A percentile compares a stretch with the other conserved stretches of the same genome.
Evolutionary conservation across 2,329 filamentous ascomycete species (phyloP).

Genomic region (Colletotrichum magnum): DNA sequence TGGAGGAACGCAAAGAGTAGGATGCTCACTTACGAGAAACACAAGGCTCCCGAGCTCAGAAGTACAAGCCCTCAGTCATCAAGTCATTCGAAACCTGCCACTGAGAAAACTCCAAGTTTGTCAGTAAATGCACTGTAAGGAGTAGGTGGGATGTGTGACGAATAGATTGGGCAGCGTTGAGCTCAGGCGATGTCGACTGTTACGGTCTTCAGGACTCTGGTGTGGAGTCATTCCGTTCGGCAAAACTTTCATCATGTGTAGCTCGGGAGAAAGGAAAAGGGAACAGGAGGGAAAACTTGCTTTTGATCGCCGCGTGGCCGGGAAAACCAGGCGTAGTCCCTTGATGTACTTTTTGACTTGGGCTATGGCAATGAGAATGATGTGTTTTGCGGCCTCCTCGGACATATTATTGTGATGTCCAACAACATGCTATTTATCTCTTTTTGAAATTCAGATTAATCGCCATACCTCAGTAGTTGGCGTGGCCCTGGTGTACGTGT

Average conservation of each 20-base stretch:
- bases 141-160: too few species aligned
- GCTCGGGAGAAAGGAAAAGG: not conserved
- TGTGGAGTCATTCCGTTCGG: constrained; percentile 19
- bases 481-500: not conserved
- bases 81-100: not conserved
- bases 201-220: constrained; percentile 14
- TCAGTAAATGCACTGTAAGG: not conserved
- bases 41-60: too few species aligned
- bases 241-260: constrained; percentile 28
- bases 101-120: not conserved
- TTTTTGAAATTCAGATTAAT: too few species aligned
- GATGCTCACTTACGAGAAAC: not conserved
- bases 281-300: too few species aligned
- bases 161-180: not conserved
- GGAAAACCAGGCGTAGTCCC: not conserved
- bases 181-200: constrained; percentile 13
- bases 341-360: not conserved
- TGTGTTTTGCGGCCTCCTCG: not conserved
- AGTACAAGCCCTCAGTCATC: not conserved
- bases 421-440: too few species aligned
- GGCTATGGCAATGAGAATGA: too few species aligned
- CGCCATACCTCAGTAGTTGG: too few species aligned
- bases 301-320: too few species aligned
- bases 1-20: not conserved
- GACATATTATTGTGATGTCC: too few species aligned